phyloP scores from a whole-genome alignment of 306 rosid species.

The Cajanus cajan region DNA sequence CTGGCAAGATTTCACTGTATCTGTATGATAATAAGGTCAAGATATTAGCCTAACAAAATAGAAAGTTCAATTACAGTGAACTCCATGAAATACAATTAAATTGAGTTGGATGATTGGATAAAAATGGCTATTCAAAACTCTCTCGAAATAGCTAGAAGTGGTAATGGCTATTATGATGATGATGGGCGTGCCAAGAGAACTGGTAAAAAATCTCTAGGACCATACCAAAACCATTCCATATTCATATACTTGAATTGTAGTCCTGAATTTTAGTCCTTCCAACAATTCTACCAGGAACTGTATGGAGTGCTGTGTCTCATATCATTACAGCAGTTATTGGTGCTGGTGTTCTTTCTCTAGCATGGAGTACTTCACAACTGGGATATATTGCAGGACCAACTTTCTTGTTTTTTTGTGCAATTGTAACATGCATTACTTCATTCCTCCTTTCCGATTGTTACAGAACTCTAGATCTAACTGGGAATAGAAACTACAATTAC shows the following conservation, averaged over 20 bases:
- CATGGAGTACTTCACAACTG: conserved; percentile 59
- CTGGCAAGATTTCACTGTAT: too few species aligned
- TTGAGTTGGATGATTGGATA: too few species aligned
- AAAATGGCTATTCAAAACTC: conserved; percentile 45
- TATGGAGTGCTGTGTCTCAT: conserved; percentile 49
- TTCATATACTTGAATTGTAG: neutral
- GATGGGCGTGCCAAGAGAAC: conserved; percentile 52
- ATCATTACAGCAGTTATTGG: conserved; percentile 66
- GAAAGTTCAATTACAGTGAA: too few species aligned
- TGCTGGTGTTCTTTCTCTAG: conserved; percentile 58
- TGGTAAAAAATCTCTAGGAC: conserved; percentile 40
- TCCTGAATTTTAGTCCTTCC: conserved; percentile 15
- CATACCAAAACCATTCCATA: neutral
- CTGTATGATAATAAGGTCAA: too few species aligned
- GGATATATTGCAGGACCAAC: conserved; percentile 63
- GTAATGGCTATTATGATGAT: conserved; percentile 30
- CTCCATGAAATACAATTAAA: neutral
- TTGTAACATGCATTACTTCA: conserved; percentile 40
- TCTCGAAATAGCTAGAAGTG: conserved; percentile 31
- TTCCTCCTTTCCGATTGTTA: conserved; percentile 61
- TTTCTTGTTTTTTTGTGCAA: conserved; percentile 37
- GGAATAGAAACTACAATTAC: conserved; percentile 54
- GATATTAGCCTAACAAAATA: too few species aligned
- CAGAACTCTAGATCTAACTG: conserved; percentile 49
- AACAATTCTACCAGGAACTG: conserved; percentile 40